A percentile compares a stretch with the other conserved stretches of the same genome.
These are phyloP conservation scores for Plenodomus lindquistii DNA, from an alignment of 2,329 filamentous ascomycete genomes.

Conservation along the genomic window DNA sequence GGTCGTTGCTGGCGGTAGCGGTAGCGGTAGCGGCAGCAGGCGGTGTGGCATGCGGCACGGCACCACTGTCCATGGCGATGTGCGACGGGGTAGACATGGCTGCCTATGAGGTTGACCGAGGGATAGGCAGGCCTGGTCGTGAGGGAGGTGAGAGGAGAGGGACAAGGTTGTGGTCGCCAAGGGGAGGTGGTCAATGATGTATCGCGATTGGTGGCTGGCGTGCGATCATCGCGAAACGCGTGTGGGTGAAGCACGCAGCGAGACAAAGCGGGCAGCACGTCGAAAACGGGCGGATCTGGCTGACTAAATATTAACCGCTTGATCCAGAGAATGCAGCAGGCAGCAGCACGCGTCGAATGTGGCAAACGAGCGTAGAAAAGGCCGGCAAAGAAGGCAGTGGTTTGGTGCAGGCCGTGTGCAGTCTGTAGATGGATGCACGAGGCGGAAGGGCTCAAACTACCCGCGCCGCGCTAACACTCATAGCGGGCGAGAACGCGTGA, in stretches of 20 bases:
- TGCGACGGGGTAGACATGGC: constrained; percentile 41
- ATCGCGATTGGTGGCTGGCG: constrained; percentile 42
- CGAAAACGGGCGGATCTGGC: constrained; percentile 8
- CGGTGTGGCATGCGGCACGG: constrained; percentile 23
- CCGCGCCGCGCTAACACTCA: constrained; percentile 18
- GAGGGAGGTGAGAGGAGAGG: constrained; percentile 9
- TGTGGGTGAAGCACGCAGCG: constrained; percentile 21
- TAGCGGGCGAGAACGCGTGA: constrained; percentile 18
- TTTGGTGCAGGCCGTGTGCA: not conserved
- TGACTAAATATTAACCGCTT: constrained; percentile 4
- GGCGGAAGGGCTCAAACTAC: constrained; percentile 22
- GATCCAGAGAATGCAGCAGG: constrained; percentile 9
- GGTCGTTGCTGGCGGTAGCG: constrained; percentile 31
- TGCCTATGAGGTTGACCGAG: constrained; percentile 19
- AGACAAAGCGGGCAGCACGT: constrained; percentile 8
- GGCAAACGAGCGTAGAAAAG: constrained; percentile 16
- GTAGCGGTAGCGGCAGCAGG: constrained; percentile 21
- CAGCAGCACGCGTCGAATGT: constrained; percentile 17
- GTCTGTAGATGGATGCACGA: constrained; percentile 24
- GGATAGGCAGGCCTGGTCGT: constrained; percentile 21
- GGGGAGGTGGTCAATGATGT: constrained; percentile 31
- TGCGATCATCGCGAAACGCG: constrained; percentile 44
- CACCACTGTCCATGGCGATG: constrained; percentile 23
- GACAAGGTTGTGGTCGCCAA: constrained; percentile 16
- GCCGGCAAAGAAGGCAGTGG: constrained; percentile 12